Conservation (phyloP, 2,329 filamentous ascomycete genomes). For the Neodidymelliopsis sp. region DNA sequence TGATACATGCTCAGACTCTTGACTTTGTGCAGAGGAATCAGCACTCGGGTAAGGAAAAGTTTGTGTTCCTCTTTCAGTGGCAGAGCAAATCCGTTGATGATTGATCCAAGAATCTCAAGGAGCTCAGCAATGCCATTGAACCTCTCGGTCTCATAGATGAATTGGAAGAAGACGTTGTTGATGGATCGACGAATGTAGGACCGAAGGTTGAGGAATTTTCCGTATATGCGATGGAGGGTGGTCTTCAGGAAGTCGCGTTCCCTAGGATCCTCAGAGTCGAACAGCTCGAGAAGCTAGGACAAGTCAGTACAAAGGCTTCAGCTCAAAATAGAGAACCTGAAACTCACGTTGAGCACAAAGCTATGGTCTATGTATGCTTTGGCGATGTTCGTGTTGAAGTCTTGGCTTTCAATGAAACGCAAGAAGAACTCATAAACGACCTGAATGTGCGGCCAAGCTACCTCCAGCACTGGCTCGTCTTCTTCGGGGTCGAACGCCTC, state of each 20-base stretch:
- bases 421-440: conserved; percentile 99
- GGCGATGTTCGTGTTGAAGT: conserved; percentile 99
- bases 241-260: conserved; percentile 98
- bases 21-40: conserved; percentile 95
- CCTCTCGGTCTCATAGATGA: conserved; percentile 96
- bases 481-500: conserved; percentile 99
- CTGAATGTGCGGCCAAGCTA: conserved; percentile 99
- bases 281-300: conserved; percentile 83
- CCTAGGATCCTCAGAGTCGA: conserved; percentile 96
- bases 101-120: conserved; percentile 94
- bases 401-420: conserved; percentile 97
- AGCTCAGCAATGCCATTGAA: conserved; percentile 99
- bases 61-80: conserved; percentile 99
- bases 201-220: conserved; percentile 96
- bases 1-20: conserved; percentile 99
- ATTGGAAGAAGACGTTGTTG: conserved; percentile 99
- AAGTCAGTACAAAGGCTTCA: conserved; percentile 24
- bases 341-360: conserved; percentile 80
- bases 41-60: conserved; percentile 90
- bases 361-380: conserved; percentile 99
- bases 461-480: conserved; percentile 96
- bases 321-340: background rate
- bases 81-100: conserved; percentile 97
- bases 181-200: conserved; percentile 98
- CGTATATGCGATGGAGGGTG: conserved; percentile 96